phyloP scores from a whole-genome alignment of 2,329 filamentous ascomycete species.

The Raffaelea deltoideospora region DNA sequence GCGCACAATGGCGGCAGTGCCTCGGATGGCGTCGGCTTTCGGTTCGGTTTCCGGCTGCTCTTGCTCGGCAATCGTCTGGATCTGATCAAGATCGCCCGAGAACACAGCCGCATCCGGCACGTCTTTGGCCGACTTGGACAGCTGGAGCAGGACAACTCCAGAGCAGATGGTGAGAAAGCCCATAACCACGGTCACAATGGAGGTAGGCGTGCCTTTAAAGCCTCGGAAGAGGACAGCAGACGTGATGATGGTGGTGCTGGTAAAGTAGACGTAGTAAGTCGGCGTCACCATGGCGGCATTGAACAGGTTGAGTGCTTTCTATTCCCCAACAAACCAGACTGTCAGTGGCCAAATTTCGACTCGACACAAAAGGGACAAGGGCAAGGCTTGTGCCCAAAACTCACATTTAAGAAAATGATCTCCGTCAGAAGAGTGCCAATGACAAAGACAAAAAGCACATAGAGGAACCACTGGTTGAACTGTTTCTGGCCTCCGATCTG shows the following conservation, averaged over 20 bases:
- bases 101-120: constrained; percentile 90
- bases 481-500: constrained; percentile 69
- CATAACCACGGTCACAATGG: constrained; percentile 80
- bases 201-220: constrained; percentile 70
- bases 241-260: constrained; percentile 84
- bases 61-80: constrained; percentile 86
- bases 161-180: constrained; percentile 90
- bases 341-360: too few species aligned
- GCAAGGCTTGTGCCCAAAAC: too few species aligned
- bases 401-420: constrained; percentile 88
- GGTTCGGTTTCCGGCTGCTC: constrained; percentile 94
- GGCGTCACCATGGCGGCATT: constrained; percentile 94
- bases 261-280: constrained; percentile 98
- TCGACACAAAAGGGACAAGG: too few species aligned
- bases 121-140: constrained; percentile 97
- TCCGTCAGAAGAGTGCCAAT: constrained; percentile 78
- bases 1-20: constrained; percentile 74
- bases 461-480: constrained; percentile 97
- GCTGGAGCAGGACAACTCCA: constrained; percentile 78
- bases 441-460: constrained; percentile 82
- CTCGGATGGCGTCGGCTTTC: constrained; percentile 90
- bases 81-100: constrained; percentile 82
- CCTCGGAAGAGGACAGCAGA: constrained; percentile 85
- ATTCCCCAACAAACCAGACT: too few species aligned
- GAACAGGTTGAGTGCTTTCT: constrained; percentile 98